These are phyloP conservation scores for Polyporus arcularius DNA, from an alignment of 768 basidiomycete genomes.

Conservation along the genomic window DNA sequence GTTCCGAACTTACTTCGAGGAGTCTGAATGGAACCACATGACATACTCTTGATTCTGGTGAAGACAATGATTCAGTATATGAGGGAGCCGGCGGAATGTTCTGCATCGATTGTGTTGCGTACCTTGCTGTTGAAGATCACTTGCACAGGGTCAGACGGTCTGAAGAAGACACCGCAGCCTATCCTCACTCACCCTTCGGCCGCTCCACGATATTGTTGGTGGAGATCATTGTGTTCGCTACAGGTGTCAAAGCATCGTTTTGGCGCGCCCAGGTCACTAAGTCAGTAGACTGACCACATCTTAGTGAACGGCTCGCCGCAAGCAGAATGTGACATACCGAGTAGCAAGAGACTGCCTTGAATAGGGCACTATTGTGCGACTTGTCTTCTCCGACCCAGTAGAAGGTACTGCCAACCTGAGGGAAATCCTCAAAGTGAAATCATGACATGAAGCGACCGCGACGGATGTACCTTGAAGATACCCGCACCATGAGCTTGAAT, in stretches of 20 bases:
- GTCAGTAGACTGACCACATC: slow-evolving; percentile 44
- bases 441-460: not conserved
- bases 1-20: slow-evolving; percentile 46
- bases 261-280: slow-evolving; percentile 57
- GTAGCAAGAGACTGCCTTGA: slow-evolving; percentile 62
- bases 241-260: slow-evolving; percentile 57
- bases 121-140: slow-evolving; percentile 58
- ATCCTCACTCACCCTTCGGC: slow-evolving; percentile 49
- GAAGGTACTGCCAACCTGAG: slow-evolving; percentile 52
- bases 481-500: slow-evolving; percentile 69
- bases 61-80: not conserved
- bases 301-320: not conserved
- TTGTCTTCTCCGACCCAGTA: slow-evolving; percentile 72
- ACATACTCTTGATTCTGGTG: slow-evolving; percentile 60
- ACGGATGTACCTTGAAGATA: slow-evolving; percentile 46
- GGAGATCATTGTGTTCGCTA: slow-evolving; percentile 56
- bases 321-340: slow-evolving; percentile 34
- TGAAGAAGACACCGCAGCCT: not conserved
- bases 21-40: slow-evolving; percentile 74
- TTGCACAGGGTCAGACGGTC: slow-evolving; percentile 19
- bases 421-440: not conserved
- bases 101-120: not conserved
- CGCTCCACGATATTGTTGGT: slow-evolving; percentile 60
- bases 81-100: not conserved
- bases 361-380: slow-evolving; percentile 51